Evolutionary conservation across 2,329 filamentous ascomycete species (phyloP), one percentile per base, ranked within the genome.

Genomic region (Arthrobotrys megalospora): DNA sequence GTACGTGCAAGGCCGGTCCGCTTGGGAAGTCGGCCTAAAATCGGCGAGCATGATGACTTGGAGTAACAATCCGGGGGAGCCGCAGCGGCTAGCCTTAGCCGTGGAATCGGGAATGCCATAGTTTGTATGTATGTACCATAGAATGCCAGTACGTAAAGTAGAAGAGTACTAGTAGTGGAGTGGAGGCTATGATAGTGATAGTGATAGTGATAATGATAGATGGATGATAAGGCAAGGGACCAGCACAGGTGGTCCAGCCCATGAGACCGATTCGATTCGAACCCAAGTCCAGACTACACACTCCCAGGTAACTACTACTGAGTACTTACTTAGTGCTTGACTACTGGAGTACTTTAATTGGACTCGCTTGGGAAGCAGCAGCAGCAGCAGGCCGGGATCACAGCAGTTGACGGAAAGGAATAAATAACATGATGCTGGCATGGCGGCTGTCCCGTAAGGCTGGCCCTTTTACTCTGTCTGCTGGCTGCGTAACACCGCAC

Each of bases 21-120:
- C 36, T 60, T 21, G 19, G 50, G 12, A 24, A 34, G 19, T 47
- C 52, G 66, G 66, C 50, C 65, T 50, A 60, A 69, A 62, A 69
- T 69, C 66, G 66, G 66, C 66, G 52, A n/a, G 10, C 38, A 10
- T 36, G 21, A 10, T 58, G 3, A 41, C 21, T 60, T 12, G 32
- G 45, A 16, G 24, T 6, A 45, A 34, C 24, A 16, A n/a, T 24
- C 28, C 3, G 50, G 45, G 45, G 45, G 45, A 34, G 45, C 34
- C 38, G 62, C 58, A 65, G 43, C 43, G 10, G 43, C 21, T 50
- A 19, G 48, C 64, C 28, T 28, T 28, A 16, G 64, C 45, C 45
- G 45, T 7, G 45, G 1, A 2, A 21, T 48, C 36, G 36, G 24
- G 24, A 28, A 2, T 5, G 2, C 24, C 24, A 28, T 28, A 41